Percentiles rank a stretch among this genome's conserved stretches.
These are phyloP conservation scores for Pseudomonodictys pantanalensis DNA, from an alignment of 495 filamentous ascomycete species.

Conservation along the genomic window DNA sequence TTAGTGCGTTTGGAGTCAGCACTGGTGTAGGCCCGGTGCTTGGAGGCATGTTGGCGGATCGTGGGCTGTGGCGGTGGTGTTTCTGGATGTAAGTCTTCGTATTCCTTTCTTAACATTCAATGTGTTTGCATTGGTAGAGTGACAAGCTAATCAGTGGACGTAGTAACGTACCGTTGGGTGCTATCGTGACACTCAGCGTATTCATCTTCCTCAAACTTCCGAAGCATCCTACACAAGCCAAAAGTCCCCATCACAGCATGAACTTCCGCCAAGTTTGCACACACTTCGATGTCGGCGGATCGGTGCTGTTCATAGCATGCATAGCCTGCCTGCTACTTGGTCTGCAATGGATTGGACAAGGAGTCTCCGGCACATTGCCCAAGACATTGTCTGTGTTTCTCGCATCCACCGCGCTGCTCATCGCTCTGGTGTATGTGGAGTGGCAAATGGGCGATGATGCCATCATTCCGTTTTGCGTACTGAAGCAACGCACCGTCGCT, in stretches of 20 bases:
- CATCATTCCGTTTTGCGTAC: constrained; percentile 21
- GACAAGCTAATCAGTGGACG: background rate
- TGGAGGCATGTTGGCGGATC: constrained; percentile 39
- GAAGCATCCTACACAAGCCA: background rate
- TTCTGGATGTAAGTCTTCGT: constrained; percentile 23
- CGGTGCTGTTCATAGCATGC: too few species aligned
- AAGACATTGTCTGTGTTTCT: constrained; percentile 11
- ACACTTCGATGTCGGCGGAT: too few species aligned
- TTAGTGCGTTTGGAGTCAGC: constrained; percentile 75
- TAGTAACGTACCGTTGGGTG: constrained; percentile 57
- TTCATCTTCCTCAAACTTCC: constrained; percentile 47
- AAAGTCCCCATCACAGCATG: constrained; percentile 14
- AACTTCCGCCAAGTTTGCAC: constrained; percentile 9
- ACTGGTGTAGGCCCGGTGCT: constrained; percentile 44
- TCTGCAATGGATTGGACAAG: too few species aligned
- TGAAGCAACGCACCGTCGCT: constrained; percentile 24
- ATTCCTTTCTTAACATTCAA: too few species aligned
- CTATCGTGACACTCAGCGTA: constrained; percentile 56
- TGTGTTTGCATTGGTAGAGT: background rate
- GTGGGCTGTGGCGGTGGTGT: constrained; percentile 73
- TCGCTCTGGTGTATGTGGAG: constrained; percentile 6
- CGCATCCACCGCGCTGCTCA: constrained; percentile 27
- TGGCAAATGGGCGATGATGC: constrained; percentile 20
- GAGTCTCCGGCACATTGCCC: background rate
- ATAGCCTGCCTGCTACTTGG: too few species aligned